A percentile compares a stretch with the other conserved stretches of the same genome.
Evolutionary conservation across 2,329 filamentous ascomycete genomes (phyloP).

Genomic region (Xylariaceae sp.): DNA sequence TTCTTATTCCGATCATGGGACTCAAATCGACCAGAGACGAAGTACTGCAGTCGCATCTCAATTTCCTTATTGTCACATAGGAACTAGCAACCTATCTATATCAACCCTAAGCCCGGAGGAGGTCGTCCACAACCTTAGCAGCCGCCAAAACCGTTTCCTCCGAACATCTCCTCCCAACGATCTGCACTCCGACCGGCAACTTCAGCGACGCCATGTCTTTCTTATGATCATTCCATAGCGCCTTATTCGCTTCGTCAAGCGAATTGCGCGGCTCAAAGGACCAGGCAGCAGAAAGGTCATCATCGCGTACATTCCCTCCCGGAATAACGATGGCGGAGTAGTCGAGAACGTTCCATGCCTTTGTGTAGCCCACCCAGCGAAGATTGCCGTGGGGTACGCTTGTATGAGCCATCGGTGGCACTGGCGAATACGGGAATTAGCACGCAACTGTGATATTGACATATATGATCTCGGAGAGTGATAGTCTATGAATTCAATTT

Average conservation of each 20-base stretch:
- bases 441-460: no score
- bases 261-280: constrained; percentile 46
- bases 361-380: constrained; percentile 56
- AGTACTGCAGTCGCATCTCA: no score
- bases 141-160: constrained; percentile 52
- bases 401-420: constrained; percentile 58
- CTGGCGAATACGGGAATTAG: not conserved
- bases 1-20: no score
- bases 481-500: no score
- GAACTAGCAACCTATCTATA: no score
- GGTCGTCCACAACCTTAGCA: constrained; percentile 35
- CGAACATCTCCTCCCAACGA: constrained; percentile 48
- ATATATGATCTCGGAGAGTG: no score
- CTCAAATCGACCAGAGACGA: no score
- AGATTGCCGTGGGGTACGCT: constrained; percentile 43
- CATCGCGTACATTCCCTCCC: constrained; percentile 43
- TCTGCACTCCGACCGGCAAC: constrained; percentile 51
- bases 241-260: constrained; percentile 49
- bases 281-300: constrained; percentile 37
- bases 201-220: no score
- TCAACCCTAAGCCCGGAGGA: no score
- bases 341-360: constrained; percentile 60
- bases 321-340: constrained; percentile 57
- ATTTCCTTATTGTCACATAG: no score
- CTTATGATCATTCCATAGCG: constrained; percentile 35